These are phyloP conservation scores for Plantago elongata DNA, from an alignment of 257 asterid species.

Conservation along the genomic window DNA sequence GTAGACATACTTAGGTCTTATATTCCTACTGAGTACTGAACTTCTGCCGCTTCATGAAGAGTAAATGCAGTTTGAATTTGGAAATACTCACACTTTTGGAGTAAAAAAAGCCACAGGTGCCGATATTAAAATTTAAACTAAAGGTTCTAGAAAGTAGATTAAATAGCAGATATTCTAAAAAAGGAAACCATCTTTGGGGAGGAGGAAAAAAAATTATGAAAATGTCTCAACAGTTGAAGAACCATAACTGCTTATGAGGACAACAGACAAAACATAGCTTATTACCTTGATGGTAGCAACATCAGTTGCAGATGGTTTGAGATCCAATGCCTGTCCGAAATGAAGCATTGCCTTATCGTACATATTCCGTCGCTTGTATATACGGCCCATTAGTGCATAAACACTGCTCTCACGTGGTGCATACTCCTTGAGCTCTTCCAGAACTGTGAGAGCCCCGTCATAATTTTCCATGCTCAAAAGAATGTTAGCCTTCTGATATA, in stretches of 20 bases:
- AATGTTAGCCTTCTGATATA: slow-evolving; percentile 91
- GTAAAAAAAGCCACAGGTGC: no score
- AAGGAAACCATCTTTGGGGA: no score
- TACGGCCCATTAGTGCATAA: slow-evolving; percentile 92
- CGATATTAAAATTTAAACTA: no score
- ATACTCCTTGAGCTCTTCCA: slow-evolving; percentile 91
- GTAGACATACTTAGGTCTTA: neutral
- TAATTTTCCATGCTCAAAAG: slow-evolving; percentile 77
- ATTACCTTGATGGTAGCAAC: slow-evolving; percentile 90
- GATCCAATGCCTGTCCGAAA: slow-evolving; percentile 86
- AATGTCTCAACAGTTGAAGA: neutral
- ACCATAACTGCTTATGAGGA: neutral
- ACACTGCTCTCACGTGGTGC: slow-evolving; percentile 91
- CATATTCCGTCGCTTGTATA: slow-evolving; percentile 66
- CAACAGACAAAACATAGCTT: neutral
- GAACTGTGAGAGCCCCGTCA: slow-evolving; percentile 81
- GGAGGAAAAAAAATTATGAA: neutral
- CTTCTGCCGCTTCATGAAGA: no score
- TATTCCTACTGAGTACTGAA: no score
- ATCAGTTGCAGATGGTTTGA: slow-evolving; percentile 94
- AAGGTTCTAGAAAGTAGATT: no score
- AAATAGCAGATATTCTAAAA: no score
- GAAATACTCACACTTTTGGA: no score
- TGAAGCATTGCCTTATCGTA: slow-evolving; percentile 88
- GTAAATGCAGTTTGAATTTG: no score